These are phyloP conservation scores for Alternaria atra DNA, from an alignment of 2,329 filamentous ascomycete genomes.

Conservation along the genomic window DNA sequence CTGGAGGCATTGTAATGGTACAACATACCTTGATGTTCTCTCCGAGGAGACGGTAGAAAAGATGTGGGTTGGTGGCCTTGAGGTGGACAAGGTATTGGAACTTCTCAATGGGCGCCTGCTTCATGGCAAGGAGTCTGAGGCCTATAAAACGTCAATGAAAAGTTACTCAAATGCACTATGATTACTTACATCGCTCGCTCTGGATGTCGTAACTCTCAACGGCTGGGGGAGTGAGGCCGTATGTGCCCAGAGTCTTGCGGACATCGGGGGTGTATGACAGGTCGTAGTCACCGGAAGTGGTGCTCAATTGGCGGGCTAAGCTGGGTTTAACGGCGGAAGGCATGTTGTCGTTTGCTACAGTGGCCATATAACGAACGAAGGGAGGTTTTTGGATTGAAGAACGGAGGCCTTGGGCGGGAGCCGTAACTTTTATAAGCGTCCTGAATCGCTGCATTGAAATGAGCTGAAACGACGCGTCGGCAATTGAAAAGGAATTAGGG, in stretches of 20 bases:
- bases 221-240: constrained; percentile 62
- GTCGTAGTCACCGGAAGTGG: constrained; percentile 59
- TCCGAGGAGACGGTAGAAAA: constrained; percentile 83
- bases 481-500: constrained; percentile 44
- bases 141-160: constrained; percentile 60
- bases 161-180: constrained; percentile 31
- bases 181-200: constrained; percentile 57
- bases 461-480: constrained; percentile 39
- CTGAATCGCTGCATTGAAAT: constrained; percentile 48
- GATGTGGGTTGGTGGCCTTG: constrained; percentile 78
- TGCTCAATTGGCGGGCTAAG: constrained; percentile 50
- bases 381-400: constrained; percentile 26
- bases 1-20: background rate
- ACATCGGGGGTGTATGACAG: constrained; percentile 59
- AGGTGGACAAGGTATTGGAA: constrained; percentile 82
- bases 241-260: constrained; percentile 61
- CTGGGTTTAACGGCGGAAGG: constrained; percentile 50
- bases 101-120: constrained; percentile 77
- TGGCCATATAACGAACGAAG: constrained; percentile 43
- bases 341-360: constrained; percentile 45
- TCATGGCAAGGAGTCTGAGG: constrained; percentile 76
- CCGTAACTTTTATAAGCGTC: constrained; percentile 46
- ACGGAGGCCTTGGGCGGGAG: constrained; percentile 33
- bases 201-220: constrained; percentile 62
- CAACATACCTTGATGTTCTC: constrained; percentile 69